A percentile compares a stretch with the other conserved stretches of the same genome.
phyloP scores from a whole-genome alignment of 805 yeast genomes.

The Schwanniomyces occidentalis region DNA sequence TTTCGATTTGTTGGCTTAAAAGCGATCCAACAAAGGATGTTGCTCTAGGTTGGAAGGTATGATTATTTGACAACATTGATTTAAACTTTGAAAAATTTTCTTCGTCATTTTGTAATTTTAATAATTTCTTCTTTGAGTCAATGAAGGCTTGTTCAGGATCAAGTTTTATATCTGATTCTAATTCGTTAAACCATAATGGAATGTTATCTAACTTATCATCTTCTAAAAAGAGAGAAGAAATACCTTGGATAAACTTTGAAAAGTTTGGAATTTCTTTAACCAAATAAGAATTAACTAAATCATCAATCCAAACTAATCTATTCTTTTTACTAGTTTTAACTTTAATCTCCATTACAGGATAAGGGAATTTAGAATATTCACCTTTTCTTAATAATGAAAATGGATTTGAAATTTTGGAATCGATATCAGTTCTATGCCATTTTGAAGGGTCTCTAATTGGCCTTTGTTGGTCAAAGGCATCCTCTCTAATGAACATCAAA shows the following conservation, averaged over 20 bases:
- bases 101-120: slow-evolving; percentile 49
- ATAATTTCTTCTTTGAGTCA: slow-evolving; percentile 56
- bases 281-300: slow-evolving; percentile 75
- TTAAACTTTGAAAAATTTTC: slow-evolving; percentile 44
- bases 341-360: slow-evolving; percentile 85
- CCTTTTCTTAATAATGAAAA: slow-evolving; percentile 77
- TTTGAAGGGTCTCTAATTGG: slow-evolving; percentile 86
- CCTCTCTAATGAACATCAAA: slow-evolving; percentile 85
- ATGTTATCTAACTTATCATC: slow-evolving; percentile 86
- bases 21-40: slow-evolving; percentile 40
- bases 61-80: slow-evolving; percentile 32
- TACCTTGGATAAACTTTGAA: slow-evolving; percentile 91
- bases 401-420: slow-evolving; percentile 70
- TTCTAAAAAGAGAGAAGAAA: slow-evolving; percentile 82
- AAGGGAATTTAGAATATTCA: slow-evolving; percentile 81
- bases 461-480: slow-evolving; percentile 75
- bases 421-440: slow-evolving; percentile 95
- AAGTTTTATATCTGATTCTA: slow-evolving; percentile 68
- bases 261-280: slow-evolving; percentile 94
- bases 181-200: slow-evolving; percentile 94
- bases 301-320: slow-evolving; percentile 79
- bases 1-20: background rate
- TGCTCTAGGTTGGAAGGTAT: slow-evolving; percentile 34
- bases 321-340: slow-evolving; percentile 41
- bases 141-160: slow-evolving; percentile 80